phyloP scores from a whole-genome alignment of 257 asterid species.

The Nicotiana sylvestris region DNA sequence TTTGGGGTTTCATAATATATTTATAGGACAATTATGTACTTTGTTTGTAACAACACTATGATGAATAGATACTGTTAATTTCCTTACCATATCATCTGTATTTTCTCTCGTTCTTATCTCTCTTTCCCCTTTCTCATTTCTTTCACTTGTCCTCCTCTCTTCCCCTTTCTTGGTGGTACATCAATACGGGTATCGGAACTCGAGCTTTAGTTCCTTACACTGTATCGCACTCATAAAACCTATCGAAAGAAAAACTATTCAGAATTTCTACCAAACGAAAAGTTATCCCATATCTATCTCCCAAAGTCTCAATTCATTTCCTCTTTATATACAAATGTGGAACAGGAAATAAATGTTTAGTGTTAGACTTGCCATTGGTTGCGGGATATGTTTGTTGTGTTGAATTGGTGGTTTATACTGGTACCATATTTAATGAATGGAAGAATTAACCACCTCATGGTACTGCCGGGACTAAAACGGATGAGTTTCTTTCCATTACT shows the following conservation, averaged over 20 bases:
- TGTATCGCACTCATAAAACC: no score
- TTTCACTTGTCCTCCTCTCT: not conserved
- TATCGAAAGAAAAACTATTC: no score
- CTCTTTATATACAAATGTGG: no score
- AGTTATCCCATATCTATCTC: no score
- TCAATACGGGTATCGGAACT: no score
- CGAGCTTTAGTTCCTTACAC: no score
- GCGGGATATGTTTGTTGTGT: not conserved
- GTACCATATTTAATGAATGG: not conserved
- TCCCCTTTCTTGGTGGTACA: not conserved
- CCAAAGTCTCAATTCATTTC: no score
- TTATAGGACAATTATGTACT: not conserved
- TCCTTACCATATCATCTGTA: not conserved
- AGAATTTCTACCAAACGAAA: no score
- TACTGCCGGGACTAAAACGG: not conserved
- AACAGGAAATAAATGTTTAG: no score
- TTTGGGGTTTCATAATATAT: not conserved
- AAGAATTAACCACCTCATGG: not conserved
- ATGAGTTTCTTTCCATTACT: not conserved
- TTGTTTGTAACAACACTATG: not conserved
- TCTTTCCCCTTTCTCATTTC: conserved; percentile 2
- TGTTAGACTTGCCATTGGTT: no score
- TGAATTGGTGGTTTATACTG: not conserved
- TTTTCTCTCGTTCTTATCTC: not conserved
- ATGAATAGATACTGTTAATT: not conserved